These are phyloP conservation scores for Bipolaris victoriae DNA, from an alignment of 2,329 filamentous ascomycete species.

Conservation along the genomic window DNA sequence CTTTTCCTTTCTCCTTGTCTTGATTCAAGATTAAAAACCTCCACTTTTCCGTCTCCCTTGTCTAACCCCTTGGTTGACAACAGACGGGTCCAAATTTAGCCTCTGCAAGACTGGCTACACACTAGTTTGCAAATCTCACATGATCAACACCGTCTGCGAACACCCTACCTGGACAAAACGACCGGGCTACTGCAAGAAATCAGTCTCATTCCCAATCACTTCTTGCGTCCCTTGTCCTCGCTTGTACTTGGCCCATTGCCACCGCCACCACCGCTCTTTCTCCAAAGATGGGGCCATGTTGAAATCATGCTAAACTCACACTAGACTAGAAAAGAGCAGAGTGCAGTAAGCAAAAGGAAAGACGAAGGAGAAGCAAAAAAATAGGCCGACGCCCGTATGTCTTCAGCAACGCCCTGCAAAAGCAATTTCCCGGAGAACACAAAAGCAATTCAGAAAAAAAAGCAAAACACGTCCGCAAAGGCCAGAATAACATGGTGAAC, in stretches of 20 bases:
- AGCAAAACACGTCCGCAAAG: neutral
- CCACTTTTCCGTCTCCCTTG: too few species aligned
- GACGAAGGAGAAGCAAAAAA: neutral
- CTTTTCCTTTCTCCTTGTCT: too few species aligned
- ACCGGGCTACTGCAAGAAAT: neutral
- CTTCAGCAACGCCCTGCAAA: neutral
- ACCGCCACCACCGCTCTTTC: conserved; percentile 1
- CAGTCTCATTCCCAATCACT: neutral
- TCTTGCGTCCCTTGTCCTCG: neutral
- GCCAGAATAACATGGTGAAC: too few species aligned
- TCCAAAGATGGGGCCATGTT: neutral
- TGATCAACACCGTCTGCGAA: neutral
- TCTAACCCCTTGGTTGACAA: too few species aligned
- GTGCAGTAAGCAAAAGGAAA: neutral
- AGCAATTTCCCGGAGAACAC: neutral
- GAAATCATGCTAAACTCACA: too few species aligned
- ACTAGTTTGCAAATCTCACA: neutral
- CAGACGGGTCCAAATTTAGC: neutral
- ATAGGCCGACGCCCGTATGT: neutral
- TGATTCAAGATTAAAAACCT: too few species aligned
- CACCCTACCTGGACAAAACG: neutral
- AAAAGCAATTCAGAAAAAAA: neutral
- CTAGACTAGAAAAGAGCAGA: too few species aligned
- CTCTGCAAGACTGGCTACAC: too few species aligned
- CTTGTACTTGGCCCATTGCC: neutral